phyloP scores from a whole-genome alignment of 176 grass and related monocot species.

The Eragrostis nindensis region DNA sequence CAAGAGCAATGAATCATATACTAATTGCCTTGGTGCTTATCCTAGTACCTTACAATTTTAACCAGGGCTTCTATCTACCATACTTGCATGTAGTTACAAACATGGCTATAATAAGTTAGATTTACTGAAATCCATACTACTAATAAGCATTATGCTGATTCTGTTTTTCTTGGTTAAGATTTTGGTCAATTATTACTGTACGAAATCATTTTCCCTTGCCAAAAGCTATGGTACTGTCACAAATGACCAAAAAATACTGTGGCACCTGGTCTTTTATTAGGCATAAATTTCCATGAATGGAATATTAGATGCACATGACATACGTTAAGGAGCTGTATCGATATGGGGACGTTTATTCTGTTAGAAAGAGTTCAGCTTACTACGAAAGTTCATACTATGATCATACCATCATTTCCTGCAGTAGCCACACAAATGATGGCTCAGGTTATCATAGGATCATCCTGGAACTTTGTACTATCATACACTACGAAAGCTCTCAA shows the following conservation, averaged over 20 bases:
- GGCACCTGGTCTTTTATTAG: not conserved
- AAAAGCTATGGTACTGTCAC: slow-evolving; percentile 4
- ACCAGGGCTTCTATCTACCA: not conserved
- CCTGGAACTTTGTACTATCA: not conserved
- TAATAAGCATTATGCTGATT: not conserved
- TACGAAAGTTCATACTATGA: not conserved
- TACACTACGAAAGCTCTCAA: too few species aligned
- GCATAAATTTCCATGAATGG: not conserved
- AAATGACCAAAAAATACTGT: not conserved
- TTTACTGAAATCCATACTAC: not conserved
- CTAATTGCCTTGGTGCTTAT: not conserved
- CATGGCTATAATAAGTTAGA: slow-evolving; percentile 6
- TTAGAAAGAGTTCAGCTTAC: not conserved
- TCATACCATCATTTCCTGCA: not conserved
- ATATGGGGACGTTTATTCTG: not conserved
- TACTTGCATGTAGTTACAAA: not conserved
- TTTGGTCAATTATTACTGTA: not conserved
- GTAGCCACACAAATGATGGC: not conserved
- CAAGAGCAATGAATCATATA: not conserved
- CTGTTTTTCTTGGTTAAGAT: not conserved
- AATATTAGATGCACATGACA: slow-evolving; percentile 11
- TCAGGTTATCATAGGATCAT: not conserved
- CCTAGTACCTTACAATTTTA: not conserved
- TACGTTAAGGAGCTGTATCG: not conserved
- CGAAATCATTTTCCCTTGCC: not conserved